Evolutionary conservation across 163 green algal genomes (phyloP).

Genomic region (Prototheca cutis): DNA sequence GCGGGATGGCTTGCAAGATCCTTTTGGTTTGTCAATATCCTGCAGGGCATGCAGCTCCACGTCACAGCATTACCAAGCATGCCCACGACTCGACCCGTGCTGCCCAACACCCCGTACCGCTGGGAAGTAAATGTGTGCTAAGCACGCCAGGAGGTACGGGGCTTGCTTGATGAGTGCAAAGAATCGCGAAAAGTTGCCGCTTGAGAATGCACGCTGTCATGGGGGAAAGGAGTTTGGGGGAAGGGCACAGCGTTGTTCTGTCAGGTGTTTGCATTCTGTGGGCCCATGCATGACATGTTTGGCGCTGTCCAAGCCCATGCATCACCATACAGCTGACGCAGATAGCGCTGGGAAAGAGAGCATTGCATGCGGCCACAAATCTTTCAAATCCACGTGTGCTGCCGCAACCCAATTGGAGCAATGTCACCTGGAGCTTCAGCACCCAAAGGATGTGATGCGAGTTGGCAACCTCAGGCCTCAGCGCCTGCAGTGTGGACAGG

Average conservation of each 20-base stretch:
- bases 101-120: too few relatives aligned
- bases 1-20: background rate
- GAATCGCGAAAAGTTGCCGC: constrained; percentile 39
- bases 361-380: background rate
- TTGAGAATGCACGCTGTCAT: constrained; percentile 16
- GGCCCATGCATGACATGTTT: background rate
- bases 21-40: background rate
- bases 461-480: constrained; percentile 21
- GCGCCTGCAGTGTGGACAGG: constrained; percentile 22
- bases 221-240: background rate
- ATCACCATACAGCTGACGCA: too few relatives aligned
- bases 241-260: background rate
- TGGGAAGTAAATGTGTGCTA: constrained; percentile 32
- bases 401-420: background rate
- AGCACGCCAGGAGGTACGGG: constrained; percentile 50
- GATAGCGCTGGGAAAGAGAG: background rate
- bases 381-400: background rate
- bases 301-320: background rate
- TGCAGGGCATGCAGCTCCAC: background rate
- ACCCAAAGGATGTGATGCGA: constrained; percentile 1
- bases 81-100: background rate
- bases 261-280: background rate
- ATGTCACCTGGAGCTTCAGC: background rate
- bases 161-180: constrained; percentile 33
- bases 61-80: background rate